Evolutionary conservation across 2,329 filamentous ascomycete genomes (phyloP).

Genomic region (Elsinoe australis): DNA sequence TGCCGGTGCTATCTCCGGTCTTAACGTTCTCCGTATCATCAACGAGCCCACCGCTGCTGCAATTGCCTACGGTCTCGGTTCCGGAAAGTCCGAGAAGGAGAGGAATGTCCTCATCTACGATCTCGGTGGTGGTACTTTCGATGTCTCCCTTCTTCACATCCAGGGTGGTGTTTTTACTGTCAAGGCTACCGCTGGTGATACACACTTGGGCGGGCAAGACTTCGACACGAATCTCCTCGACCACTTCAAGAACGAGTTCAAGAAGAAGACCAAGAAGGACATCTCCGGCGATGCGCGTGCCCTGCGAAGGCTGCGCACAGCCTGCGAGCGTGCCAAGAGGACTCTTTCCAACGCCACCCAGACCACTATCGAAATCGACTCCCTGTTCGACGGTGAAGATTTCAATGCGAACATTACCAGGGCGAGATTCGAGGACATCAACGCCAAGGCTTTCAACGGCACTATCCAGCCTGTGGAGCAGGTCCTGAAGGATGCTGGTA

Average conservation of each 20-base stretch:
- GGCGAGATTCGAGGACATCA: conserved; percentile 97
- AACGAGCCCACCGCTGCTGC: conserved; percentile 98
- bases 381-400: conserved; percentile 94
- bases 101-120: conserved; percentile 99
- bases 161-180: conserved; percentile 99
- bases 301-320: conserved; percentile 89
- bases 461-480: conserved; percentile 93
- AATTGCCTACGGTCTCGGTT: conserved; percentile 94
- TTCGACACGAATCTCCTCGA: conserved; percentile 95
- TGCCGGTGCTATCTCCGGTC: conserved; percentile 90
- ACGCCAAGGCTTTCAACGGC: conserved; percentile 87
- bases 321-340: conserved; percentile 99
- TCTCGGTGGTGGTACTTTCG: conserved; percentile 99
- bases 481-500: conserved; percentile 83
- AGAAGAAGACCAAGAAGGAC: conserved; percentile 67
- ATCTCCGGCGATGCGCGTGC: conserved; percentile 79
- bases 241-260: conserved; percentile 95
- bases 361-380: conserved; percentile 97
- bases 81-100: conserved; percentile 87
- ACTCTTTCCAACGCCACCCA: conserved; percentile 95
- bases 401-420: conserved; percentile 96
- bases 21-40: conserved; percentile 99
- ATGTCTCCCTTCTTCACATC: conserved; percentile 98
- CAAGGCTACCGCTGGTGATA: conserved; percentile 96
- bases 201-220: conserved; percentile 89